phyloP scores from a whole-genome alignment of 2,329 filamentous ascomycete species.

The Trichoderma semiorbis region DNA sequence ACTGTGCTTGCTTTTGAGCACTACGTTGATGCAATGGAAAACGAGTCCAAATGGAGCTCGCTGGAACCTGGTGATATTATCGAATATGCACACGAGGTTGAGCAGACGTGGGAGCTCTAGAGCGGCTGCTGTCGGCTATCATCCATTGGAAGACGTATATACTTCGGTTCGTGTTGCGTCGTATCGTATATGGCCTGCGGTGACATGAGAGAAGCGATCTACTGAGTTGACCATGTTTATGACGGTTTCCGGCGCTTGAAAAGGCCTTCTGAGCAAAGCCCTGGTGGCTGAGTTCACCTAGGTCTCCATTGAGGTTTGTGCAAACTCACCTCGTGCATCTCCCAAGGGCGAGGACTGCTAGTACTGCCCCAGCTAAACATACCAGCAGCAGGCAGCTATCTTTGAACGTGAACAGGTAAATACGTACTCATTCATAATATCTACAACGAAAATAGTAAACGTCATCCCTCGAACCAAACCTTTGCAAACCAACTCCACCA shows the following conservation, averaged over 20 bases:
- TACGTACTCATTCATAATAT: not conserved
- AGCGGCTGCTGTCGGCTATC: not conserved
- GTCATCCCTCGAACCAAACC: not conserved
- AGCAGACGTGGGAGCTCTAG: not conserved
- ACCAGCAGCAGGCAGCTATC: no score
- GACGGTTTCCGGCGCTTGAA: not conserved
- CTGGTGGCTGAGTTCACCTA: not conserved
- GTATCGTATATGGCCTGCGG: not conserved
- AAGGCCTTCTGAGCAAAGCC: not conserved
- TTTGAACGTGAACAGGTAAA: not conserved
- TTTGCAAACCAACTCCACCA: not conserved
- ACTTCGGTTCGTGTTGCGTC: not conserved
- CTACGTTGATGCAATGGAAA: constrained; percentile 44
- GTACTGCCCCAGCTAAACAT: not conserved
- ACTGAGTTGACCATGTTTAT: not conserved
- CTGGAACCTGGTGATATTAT: constrained; percentile 25
- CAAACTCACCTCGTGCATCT: not conserved
- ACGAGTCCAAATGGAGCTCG: constrained; percentile 40
- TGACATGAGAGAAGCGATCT: not conserved
- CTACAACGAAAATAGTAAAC: not conserved
- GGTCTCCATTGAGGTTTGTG: not conserved
- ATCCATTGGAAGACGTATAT: not conserved
- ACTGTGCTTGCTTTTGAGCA: constrained; percentile 49
- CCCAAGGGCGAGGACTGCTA: not conserved
- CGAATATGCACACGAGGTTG: constrained; percentile 15